phyloP scores from a whole-genome alignment of 2,329 filamentous ascomycete species.

The Colletotrichum sp. region DNA sequence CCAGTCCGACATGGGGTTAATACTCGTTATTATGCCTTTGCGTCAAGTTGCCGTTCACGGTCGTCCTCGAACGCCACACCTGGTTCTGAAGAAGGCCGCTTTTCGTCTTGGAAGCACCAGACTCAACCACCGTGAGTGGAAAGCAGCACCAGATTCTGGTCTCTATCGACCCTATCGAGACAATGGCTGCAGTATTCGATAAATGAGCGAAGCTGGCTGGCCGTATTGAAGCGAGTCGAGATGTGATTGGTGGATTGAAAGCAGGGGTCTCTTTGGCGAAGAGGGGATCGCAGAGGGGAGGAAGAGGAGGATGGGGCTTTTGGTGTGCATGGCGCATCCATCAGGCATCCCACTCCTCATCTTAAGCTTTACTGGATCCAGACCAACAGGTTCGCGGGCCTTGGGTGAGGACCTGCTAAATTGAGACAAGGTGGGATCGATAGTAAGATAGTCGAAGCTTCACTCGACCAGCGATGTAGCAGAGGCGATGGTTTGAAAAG shows the following conservation, averaged over 20 bases:
- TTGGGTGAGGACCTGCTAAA: conserved; percentile 3
- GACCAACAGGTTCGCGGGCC: not conserved
- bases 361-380: conserved; percentile 4
- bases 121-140: not conserved
- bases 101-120: not conserved
- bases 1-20: not conserved
- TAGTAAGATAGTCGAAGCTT: not conserved
- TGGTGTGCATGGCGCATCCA: not conserved
- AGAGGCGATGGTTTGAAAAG: not conserved
- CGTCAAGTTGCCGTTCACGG: not conserved
- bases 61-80: not conserved
- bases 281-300: not conserved
- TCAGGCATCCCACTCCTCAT: not conserved
- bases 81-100: not conserved
- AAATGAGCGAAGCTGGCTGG: not conserved
- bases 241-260: not conserved
- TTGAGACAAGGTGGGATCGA: not conserved
- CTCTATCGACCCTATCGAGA: not conserved
- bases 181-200: not conserved
- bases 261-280: not conserved
- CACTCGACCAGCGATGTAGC: not conserved
- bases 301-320: not conserved
- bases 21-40: conserved; percentile 8
- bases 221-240: not conserved
- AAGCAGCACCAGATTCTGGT: not conserved